Percentiles rank a stretch among this genome's conserved stretches.
phyloP scores from a whole-genome alignment of 2,329 filamentous ascomycete species.

The Sclerotinia spermophila region DNA sequence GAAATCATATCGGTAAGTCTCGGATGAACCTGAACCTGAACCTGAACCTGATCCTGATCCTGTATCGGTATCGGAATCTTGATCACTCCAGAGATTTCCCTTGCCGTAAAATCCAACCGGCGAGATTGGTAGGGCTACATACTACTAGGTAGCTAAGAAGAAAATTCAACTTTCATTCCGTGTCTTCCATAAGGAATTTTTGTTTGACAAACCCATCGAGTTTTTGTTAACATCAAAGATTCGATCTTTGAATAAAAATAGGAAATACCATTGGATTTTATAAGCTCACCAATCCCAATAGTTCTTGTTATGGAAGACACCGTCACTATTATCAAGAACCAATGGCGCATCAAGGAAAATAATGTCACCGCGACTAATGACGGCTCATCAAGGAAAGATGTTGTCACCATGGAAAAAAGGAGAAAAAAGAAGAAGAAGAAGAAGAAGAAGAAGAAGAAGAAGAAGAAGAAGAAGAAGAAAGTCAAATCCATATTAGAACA shows the following conservation, averaged over 20 bases:
- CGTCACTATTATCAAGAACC: background rate
- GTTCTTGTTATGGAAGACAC: background rate
- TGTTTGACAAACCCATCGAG: background rate
- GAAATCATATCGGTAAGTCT: background rate
- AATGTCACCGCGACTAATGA: background rate
- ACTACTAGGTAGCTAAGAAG: background rate
- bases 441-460: too few relatives aligned
- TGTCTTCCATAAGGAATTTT: background rate
- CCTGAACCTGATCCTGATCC: too few relatives aligned
- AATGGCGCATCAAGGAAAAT: background rate
- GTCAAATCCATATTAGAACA: slow-evolving; percentile 12
- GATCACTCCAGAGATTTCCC: background rate
- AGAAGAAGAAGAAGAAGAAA: background rate
- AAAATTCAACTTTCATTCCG: background rate
- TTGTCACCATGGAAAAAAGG: too few relatives aligned
- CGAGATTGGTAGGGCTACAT: background rate
- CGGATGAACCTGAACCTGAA: background rate
- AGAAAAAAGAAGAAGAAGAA: background rate
- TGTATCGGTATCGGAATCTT: too few relatives aligned
- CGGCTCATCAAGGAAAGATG: background rate
- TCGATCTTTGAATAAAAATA: background rate
- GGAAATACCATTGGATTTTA: background rate
- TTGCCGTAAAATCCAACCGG: background rate
- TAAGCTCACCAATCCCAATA: background rate
- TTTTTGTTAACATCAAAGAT: background rate